A percentile compares a stretch with the other conserved stretches of the same genome.
Conservation (phyloP, 495 filamentous ascomycete species). For the Lentithecium fluviatile region DNA sequence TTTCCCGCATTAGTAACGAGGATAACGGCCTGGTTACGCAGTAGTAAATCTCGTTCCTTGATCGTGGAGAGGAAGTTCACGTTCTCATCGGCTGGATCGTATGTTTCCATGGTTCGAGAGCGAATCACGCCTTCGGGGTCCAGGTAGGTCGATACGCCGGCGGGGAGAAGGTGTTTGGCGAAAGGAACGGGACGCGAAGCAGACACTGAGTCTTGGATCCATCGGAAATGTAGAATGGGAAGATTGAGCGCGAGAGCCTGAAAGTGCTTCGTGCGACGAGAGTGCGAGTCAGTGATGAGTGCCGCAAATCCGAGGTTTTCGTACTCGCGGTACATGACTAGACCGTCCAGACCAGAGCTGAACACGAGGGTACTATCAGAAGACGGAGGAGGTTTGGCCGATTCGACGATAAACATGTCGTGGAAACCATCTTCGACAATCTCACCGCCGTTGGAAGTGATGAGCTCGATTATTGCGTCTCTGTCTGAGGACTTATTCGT, state of each 20-base stretch:
- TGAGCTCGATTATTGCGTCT: slow-evolving; percentile 52
- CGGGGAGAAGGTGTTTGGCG: slow-evolving; percentile 78
- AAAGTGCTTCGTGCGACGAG: slow-evolving; percentile 88
- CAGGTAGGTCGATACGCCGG: slow-evolving; percentile 76
- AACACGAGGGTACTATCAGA: slow-evolving; percentile 12
- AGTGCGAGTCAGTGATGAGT: slow-evolving; percentile 82
- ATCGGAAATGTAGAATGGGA: slow-evolving; percentile 76
- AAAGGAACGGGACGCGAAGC: slow-evolving; percentile 65
- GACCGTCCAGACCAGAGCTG: not conserved
- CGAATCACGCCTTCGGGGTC: slow-evolving; percentile 64
- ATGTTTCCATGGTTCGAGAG: slow-evolving; percentile 64
- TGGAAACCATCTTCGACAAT: slow-evolving; percentile 79
- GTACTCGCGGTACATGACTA: slow-evolving; percentile 53
- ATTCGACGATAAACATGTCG: slow-evolving; percentile 63
- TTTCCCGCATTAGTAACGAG: slow-evolving; percentile 71
- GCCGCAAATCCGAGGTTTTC: slow-evolving; percentile 70
- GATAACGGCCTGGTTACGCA: slow-evolving; percentile 67
- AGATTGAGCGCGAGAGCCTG: slow-evolving; percentile 89
- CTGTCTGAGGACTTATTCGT: slow-evolving; percentile 52
- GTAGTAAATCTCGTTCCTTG: slow-evolving; percentile 55
- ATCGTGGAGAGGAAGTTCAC: slow-evolving; percentile 55
- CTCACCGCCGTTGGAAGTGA: slow-evolving; percentile 64
- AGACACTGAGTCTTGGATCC: slow-evolving; percentile 72
- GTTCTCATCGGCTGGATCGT: slow-evolving; percentile 54
- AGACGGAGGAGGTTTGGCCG: not conserved